phyloP scores from a whole-genome alignment of 139 green algal genomes.

The Dunaliella sp. region DNA sequence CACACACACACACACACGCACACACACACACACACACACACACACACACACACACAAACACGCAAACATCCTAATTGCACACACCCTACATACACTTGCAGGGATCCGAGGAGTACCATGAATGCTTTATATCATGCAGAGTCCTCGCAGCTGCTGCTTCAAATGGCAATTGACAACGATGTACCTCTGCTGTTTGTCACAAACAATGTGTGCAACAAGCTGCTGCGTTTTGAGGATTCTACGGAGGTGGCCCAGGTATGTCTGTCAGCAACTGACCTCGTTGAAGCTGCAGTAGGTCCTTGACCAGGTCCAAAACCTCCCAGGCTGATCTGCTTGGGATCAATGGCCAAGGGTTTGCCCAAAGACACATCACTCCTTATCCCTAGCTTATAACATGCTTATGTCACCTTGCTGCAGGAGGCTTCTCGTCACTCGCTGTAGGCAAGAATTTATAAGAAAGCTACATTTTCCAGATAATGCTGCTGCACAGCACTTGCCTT shows the following conservation, averaged over 20 bases:
- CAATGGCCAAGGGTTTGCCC: neutral
- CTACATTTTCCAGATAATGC: too few species aligned
- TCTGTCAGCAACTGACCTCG: too few species aligned
- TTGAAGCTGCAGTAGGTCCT: too few species aligned
- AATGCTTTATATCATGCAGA: conserved; percentile 43
- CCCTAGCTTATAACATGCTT: neutral
- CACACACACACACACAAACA: too few species aligned
- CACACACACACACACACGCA: too few species aligned
- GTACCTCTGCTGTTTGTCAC: conserved; percentile 52
- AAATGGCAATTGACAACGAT: conserved; percentile 22
- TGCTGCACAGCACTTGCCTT: too few species aligned
- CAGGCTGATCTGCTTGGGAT: neutral
- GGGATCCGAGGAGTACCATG: conserved; percentile 46
- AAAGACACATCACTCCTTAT: neutral
- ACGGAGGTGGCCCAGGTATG: conserved; percentile 19
- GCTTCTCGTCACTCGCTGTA: too few species aligned
- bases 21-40: too few species aligned
- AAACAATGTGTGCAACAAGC: conserved; percentile 52
- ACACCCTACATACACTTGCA: neutral
- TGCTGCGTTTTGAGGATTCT: conserved; percentile 36
- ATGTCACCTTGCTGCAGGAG: neutral
- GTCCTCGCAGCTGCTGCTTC: conserved; percentile 29
- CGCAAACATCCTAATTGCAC: neutral
- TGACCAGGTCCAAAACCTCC: neutral
- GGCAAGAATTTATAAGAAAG: too few species aligned